phyloP scores from a whole-genome alignment of 2,329 filamentous ascomycete genomes.

The Parasarocladium wereldwijsianum region DNA sequence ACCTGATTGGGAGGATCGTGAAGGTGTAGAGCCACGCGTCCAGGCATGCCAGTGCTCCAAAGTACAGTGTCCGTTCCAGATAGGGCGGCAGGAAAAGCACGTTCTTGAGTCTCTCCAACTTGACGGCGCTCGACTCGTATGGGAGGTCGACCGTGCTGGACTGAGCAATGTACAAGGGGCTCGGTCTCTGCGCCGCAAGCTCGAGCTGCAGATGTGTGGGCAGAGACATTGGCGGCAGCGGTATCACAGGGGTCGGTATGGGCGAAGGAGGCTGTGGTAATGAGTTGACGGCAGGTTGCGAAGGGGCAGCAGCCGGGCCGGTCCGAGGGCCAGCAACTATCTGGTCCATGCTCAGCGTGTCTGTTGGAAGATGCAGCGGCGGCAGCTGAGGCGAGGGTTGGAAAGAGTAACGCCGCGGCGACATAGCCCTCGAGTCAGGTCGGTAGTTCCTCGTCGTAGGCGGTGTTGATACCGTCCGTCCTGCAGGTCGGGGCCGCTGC shows the following conservation, averaged over 20 bases:
- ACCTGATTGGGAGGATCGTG: conserved; percentile 83
- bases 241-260: conserved; percentile 35
- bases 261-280: conserved; percentile 24
- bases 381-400: conserved; percentile 27
- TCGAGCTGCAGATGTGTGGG: conserved; percentile 52
- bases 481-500: conserved; percentile 18
- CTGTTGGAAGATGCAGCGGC: conserved; percentile 31
- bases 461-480: conserved; percentile 36
- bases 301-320: conserved; percentile 11
- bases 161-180: conserved; percentile 50
- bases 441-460: conserved; percentile 28
- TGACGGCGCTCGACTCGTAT: conserved; percentile 85
- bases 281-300: conserved; percentile 9
- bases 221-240: conserved; percentile 51
- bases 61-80: conserved; percentile 72
- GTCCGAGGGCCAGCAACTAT: conserved; percentile 8
- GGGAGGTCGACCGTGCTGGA: conserved; percentile 44
- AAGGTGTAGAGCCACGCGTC: conserved; percentile 96
- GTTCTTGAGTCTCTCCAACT: conserved; percentile 82
- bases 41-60: conserved; percentile 80
- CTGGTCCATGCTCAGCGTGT: no score
- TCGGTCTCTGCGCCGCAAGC: conserved; percentile 45
- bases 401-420: conserved; percentile 34
- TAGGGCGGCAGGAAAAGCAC: conserved; percentile 70
- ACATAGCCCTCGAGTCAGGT: conserved; percentile 12